Percentiles rank a stretch among this genome's conserved stretches.
Evolutionary conservation across 2,329 filamentous ascomycete genomes (phyloP).

Genomic region (Fusarium armeniacum): DNA sequence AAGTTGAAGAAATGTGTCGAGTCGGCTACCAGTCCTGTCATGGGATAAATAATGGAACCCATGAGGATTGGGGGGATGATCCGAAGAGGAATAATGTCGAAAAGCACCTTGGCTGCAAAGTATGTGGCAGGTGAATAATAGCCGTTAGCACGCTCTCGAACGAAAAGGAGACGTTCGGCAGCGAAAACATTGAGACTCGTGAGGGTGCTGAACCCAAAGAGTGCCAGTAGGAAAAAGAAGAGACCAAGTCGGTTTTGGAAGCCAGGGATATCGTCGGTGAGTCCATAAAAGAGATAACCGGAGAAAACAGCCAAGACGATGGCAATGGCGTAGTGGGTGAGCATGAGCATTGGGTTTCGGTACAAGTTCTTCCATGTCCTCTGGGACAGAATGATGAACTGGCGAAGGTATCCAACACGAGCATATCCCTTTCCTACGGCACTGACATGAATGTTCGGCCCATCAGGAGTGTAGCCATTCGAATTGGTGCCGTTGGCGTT

Average conservation of each 20-base stretch:
- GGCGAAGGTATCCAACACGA: slow-evolving; percentile 81
- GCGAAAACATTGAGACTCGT: slow-evolving; percentile 96
- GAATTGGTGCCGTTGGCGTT: slow-evolving; percentile 75
- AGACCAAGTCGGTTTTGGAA: slow-evolving; percentile 98
- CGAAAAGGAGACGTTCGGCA: slow-evolving; percentile 88
- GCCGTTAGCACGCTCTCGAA: slow-evolving; percentile 93
- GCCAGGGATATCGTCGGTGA: slow-evolving; percentile 95
- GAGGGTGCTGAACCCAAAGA: slow-evolving; percentile 97
- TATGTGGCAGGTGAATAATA: slow-evolving; percentile 97
- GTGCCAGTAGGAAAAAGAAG: slow-evolving; percentile 95
- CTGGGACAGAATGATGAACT: slow-evolving; percentile 90
- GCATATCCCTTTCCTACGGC: slow-evolving; percentile 83
- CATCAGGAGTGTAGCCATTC: slow-evolving; percentile 63
- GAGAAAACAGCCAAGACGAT: slow-evolving; percentile 95
- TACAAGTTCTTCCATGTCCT: slow-evolving; percentile 98
- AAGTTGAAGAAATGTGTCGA: slow-evolving; percentile 90
- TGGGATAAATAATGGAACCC: slow-evolving; percentile 96
- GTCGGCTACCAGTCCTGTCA: slow-evolving; percentile 91
- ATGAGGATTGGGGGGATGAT: slow-evolving; percentile 95
- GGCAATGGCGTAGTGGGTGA: slow-evolving; percentile 97
- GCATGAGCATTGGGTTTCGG: slow-evolving; percentile 97
- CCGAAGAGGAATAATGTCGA: slow-evolving; percentile 94
- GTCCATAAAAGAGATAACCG: slow-evolving; percentile 94
- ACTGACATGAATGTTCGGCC: slow-evolving; percentile 65
- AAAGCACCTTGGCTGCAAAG: slow-evolving; percentile 96